Evolutionary conservation across 2,329 filamentous ascomycete species (phyloP).

Genomic region (Chlorencoelia australis): DNA sequence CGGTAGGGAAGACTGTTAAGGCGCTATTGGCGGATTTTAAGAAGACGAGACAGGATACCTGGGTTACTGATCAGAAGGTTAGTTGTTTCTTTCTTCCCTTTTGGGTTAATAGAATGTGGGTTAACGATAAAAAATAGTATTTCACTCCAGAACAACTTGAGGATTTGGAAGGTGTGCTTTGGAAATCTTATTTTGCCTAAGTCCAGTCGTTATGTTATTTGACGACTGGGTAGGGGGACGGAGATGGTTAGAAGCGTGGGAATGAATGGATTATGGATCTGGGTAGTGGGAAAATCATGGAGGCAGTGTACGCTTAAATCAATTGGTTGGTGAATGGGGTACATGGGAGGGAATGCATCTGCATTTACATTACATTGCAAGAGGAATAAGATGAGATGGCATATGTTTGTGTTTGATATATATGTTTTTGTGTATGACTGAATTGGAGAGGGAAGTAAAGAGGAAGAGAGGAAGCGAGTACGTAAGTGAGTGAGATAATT

Average conservation of each 20-base stretch:
- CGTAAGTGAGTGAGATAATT: no score
- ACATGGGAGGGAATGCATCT: no score
- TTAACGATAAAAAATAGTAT: conserved; percentile 37
- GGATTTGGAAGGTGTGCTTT: conserved; percentile 89
- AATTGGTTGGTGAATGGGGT: no score
- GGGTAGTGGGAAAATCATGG: no score
- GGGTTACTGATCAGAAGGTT: conserved; percentile 97
- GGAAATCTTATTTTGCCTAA: conserved; percentile 93
- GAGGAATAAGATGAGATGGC: no score
- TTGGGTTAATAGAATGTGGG: conserved; percentile 14
- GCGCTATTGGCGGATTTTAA: conserved; percentile 93
- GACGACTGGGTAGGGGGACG: not conserved
- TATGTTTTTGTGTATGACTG: no score
- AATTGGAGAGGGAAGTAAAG: no score
- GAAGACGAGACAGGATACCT: conserved; percentile 98
- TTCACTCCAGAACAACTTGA: conserved; percentile 91
- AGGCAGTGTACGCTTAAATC: no score
- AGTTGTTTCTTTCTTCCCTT: conserved; percentile 27
- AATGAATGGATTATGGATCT: not conserved
- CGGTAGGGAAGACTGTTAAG: conserved; percentile 95
- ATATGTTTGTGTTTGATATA: no score
- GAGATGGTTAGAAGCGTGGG: not conserved
- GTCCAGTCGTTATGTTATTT: not conserved
- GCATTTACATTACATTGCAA: no score
- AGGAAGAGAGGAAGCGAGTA: no score